Conservation (phyloP, 2,329 filamentous ascomycete species). For the Penicillium paneum region DNA sequence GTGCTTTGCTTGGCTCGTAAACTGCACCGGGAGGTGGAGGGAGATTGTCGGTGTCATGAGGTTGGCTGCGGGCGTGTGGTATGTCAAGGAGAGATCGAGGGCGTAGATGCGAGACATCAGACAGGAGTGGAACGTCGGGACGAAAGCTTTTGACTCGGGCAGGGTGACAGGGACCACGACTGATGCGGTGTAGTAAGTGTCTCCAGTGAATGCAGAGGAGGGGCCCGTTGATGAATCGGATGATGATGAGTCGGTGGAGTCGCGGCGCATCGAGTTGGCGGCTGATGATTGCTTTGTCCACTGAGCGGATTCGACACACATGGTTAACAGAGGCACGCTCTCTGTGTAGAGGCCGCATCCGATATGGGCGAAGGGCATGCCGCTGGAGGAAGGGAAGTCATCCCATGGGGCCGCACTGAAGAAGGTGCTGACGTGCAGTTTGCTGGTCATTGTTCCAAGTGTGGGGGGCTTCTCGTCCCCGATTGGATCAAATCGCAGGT, state of each 20-base stretch:
- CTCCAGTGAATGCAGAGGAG: conserved; percentile 30
- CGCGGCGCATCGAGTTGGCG: conserved; percentile 29
- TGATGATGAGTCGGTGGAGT: conserved; percentile 34
- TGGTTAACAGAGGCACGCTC: conserved; percentile 51
- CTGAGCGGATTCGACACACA: conserved; percentile 55
- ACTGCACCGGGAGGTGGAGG: conserved; percentile 45
- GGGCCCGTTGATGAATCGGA: conserved; percentile 30
- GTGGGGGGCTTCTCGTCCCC: conserved; percentile 52
- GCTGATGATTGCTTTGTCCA: conserved; percentile 52
- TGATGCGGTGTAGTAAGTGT: conserved; percentile 59
- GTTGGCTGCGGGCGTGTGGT: conserved; percentile 49
- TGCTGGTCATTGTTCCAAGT: conserved; percentile 52
- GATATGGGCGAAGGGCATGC: conserved; percentile 38
- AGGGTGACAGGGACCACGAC: conserved; percentile 63
- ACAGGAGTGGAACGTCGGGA: conserved; percentile 69
- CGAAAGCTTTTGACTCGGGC: conserved; percentile 58
- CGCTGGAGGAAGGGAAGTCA: conserved; percentile 47
- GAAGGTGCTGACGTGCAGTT: conserved; percentile 58
- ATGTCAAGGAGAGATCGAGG: conserved; percentile 57
- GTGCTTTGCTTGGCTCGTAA: conserved; percentile 28
- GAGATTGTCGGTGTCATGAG: conserved; percentile 40
- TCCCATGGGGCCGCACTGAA: conserved; percentile 53
- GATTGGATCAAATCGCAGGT: conserved; percentile 60
- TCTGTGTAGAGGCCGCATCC: conserved; percentile 54
- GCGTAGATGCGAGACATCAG: conserved; percentile 62